These are phyloP conservation scores for Flagelloscypha sp. DNA, from an alignment of 768 basidiomycete species.

Conservation along the genomic window DNA sequence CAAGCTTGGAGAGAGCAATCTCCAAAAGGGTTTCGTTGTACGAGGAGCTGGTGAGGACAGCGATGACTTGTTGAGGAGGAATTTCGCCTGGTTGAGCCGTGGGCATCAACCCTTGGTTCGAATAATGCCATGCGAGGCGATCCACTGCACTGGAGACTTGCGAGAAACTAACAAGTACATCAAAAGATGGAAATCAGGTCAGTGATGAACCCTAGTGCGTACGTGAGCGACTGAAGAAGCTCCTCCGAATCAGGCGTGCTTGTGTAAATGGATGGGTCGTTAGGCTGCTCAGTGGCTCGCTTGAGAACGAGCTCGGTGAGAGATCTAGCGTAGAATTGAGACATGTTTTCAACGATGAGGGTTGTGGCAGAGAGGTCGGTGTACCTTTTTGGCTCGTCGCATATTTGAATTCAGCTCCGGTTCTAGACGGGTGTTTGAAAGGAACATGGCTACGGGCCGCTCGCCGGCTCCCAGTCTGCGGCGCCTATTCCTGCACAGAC, in stretches of 20 bases:
- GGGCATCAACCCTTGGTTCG: constrained; percentile 17
- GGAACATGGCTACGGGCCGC: too few relatives aligned
- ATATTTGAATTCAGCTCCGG: too few relatives aligned
- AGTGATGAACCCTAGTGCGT: background rate
- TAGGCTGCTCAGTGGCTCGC: constrained; percentile 15
- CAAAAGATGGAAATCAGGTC: too few relatives aligned
- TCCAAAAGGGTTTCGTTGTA: constrained; percentile 34
- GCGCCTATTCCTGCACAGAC: too few relatives aligned
- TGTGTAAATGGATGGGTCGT: constrained; percentile 16
- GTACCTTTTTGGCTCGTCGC: too few relatives aligned
- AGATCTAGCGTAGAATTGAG: constrained; percentile 18
- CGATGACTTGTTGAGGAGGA: constrained; percentile 25
- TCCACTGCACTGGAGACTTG: constrained; percentile 18
- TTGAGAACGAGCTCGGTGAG: constrained; percentile 16
- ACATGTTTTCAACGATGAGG: too few relatives aligned
- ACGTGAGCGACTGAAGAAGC: constrained; percentile 13
- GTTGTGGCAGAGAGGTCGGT: too few relatives aligned
- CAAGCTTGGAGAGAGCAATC: constrained; percentile 32
- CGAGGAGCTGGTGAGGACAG: constrained; percentile 29
- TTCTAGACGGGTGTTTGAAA: too few relatives aligned
- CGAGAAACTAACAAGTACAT: constrained; percentile 8
- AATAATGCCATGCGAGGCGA: constrained; percentile 22
- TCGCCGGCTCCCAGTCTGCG: too few relatives aligned
- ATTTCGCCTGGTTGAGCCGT: constrained; percentile 13
- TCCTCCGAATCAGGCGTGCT: constrained; percentile 12